Percentiles rank a stretch among this genome's conserved stretches.
These are phyloP conservation scores for Phialophora expanda DNA, from an alignment of 2,329 filamentous ascomycete genomes.

Conservation along the genomic window DNA sequence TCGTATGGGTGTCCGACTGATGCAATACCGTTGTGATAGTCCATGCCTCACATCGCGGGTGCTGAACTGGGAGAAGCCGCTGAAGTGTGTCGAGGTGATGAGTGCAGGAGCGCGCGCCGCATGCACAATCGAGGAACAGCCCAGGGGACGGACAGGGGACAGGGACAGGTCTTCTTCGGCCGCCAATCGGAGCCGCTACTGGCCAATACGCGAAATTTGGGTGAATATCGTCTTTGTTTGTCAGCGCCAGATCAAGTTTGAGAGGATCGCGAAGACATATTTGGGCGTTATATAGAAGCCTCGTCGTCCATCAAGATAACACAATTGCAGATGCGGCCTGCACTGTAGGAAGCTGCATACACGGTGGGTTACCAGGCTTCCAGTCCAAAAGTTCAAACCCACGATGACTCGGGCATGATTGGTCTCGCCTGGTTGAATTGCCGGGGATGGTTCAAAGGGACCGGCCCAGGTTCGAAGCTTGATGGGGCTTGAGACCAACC, in stretches of 20 bases:
- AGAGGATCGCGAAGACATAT: slow-evolving; percentile 1
- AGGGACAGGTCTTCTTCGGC: slow-evolving; percentile 11
- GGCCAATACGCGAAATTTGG: slow-evolving; percentile 26
- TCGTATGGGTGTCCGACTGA: slow-evolving; percentile 24
- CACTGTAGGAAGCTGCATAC: neutral
- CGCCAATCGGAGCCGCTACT: slow-evolving; percentile 22
- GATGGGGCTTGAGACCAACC: slow-evolving; percentile 11
- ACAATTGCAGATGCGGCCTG: neutral
- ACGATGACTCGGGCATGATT: neutral
- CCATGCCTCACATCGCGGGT: slow-evolving; percentile 32
- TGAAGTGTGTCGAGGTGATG: slow-evolving; percentile 11
- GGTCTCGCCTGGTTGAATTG: neutral
- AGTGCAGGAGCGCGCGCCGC: slow-evolving; percentile 17
- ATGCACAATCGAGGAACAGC: slow-evolving; percentile 16
- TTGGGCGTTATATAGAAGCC: slow-evolving; percentile 6
- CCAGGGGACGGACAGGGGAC: slow-evolving; percentile 14
- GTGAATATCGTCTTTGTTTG: neutral
- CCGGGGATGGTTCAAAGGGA: slow-evolving; percentile 4
- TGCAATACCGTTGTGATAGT: slow-evolving; percentile 21
- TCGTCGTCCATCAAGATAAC: neutral
- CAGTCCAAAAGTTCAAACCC: neutral
- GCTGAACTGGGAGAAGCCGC: slow-evolving; percentile 5
- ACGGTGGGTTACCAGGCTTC: neutral
- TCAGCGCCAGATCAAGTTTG: neutral
- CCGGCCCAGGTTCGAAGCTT: slow-evolving; percentile 1